A percentile compares a stretch with the other conserved stretches of the same genome.
These are phyloP conservation scores for Fusarium duplospermum DNA, from an alignment of 2,329 filamentous ascomycete species.

Conservation along the genomic window DNA sequence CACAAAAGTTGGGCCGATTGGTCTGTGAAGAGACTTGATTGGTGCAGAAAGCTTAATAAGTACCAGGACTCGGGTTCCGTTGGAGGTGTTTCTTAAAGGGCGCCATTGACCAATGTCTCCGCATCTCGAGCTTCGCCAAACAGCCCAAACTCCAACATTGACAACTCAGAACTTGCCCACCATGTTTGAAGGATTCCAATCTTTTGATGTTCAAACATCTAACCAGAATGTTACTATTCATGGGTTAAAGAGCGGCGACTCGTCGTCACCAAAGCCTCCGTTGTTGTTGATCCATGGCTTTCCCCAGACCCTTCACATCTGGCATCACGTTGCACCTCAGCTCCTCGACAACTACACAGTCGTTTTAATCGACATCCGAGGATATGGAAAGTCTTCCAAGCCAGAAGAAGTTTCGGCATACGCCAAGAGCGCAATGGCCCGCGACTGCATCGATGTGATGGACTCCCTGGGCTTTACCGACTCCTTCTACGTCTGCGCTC, in stretches of 20 bases:
- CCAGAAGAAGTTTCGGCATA: conserved; percentile 52
- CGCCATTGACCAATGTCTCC: not conserved
- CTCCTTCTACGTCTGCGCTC: conserved; percentile 65
- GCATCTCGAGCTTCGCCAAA: not conserved
- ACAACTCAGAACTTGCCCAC: not conserved
- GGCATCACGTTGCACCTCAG: conserved; percentile 58
- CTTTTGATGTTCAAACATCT: conserved; percentile 52
- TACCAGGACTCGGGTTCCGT: not conserved
- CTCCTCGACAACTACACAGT: conserved; percentile 56
- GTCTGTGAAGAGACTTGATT: not conserved
- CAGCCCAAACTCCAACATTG: not conserved
- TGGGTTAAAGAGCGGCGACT: conserved; percentile 52
- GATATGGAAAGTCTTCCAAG: conserved; percentile 64
- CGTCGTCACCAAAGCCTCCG: conserved; percentile 49
- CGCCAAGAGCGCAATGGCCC: conserved; percentile 62
- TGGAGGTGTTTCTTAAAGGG: not conserved
- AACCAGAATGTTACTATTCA: conserved; percentile 55
- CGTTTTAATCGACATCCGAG: conserved; percentile 61
- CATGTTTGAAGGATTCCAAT: conserved; percentile 55
- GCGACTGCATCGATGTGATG: conserved; percentile 61
- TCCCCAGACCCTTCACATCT: conserved; percentile 64
- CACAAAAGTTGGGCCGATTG: not conserved
- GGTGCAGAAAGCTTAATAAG: not conserved
- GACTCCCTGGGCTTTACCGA: conserved; percentile 50
- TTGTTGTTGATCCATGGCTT: conserved; percentile 65